Evolutionary conservation across 1,284 basidiomycete genomes (phyloP).

Genomic region (Moniliophthora roreri): DNA sequence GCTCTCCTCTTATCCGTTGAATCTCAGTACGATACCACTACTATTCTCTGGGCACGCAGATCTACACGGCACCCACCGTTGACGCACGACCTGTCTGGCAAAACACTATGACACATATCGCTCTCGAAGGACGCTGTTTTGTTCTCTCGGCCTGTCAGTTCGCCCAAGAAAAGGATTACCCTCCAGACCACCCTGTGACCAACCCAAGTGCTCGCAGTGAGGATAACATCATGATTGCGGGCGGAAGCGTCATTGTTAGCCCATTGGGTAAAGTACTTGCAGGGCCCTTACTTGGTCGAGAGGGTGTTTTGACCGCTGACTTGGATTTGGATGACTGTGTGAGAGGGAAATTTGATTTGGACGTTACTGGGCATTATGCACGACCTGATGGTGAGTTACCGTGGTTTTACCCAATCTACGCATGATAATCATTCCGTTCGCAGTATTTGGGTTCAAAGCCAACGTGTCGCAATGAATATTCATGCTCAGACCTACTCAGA

Average conservation of each 20-base stretch:
- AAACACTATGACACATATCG: slow-evolving; percentile 70
- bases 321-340: slow-evolving; percentile 61
- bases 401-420: slow-evolving; percentile 1
- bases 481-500: neutral
- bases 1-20: neutral
- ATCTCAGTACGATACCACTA: slow-evolving; percentile 55
- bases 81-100: slow-evolving; percentile 67
- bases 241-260: slow-evolving; percentile 68
- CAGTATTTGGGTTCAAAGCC: slow-evolving; percentile 14
- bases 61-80: slow-evolving; percentile 73
- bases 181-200: slow-evolving; percentile 50
- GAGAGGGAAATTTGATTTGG: slow-evolving; percentile 73
- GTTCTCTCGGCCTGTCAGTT: slow-evolving; percentile 70
- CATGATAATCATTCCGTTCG: neutral
- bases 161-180: slow-evolving; percentile 62
- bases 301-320: slow-evolving; percentile 66
- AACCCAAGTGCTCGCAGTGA: slow-evolving; percentile 38
- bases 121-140: slow-evolving; percentile 76
- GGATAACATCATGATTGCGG: slow-evolving; percentile 64
- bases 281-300: slow-evolving; percentile 60
- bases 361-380: slow-evolving; percentile 70
- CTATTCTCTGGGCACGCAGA: slow-evolving; percentile 60
- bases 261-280: slow-evolving; percentile 70
- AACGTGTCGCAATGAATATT: neutral
- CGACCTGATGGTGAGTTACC: slow-evolving; percentile 55